These are phyloP conservation scores for Fusarium sp. DNA, from an alignment of 2,329 filamentous ascomycete species.

Conservation along the genomic window DNA sequence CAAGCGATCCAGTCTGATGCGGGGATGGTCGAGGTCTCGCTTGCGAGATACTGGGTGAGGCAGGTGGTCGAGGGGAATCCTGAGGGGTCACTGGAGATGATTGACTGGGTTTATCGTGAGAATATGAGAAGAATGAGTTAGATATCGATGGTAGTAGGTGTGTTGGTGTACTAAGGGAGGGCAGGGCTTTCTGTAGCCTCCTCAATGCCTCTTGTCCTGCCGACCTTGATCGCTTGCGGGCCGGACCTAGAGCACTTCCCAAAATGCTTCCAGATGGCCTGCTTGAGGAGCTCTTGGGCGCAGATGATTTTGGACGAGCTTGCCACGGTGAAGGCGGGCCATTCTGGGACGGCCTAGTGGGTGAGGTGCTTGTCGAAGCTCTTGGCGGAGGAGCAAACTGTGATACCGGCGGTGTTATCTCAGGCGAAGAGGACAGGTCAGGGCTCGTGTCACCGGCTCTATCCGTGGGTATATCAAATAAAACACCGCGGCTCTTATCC, in stretches of 20 bases:
- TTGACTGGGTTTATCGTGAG: constrained; percentile 46
- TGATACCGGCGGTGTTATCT: constrained; percentile 20
- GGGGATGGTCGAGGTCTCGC: constrained; percentile 27
- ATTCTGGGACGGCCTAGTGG: constrained; percentile 12
- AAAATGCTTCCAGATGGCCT: constrained; percentile 51
- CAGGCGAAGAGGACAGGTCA: constrained; percentile 36
- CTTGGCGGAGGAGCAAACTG: constrained; percentile 14
- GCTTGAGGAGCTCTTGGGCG: constrained; percentile 32
- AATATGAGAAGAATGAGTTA: constrained; percentile 53
- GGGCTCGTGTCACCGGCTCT: constrained; percentile 42
- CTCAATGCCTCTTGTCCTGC: constrained; percentile 67
- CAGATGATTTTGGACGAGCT: constrained; percentile 38
- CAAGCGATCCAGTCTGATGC: constrained; percentile 14
- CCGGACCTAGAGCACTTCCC: constrained; percentile 59
- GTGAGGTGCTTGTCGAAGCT: constrained; percentile 11
- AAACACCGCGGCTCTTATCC: constrained; percentile 52
- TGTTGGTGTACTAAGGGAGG: constrained; percentile 57
- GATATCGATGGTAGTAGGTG: constrained; percentile 57
- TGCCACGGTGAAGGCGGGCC: constrained; percentile 48
- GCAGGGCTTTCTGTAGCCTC: constrained; percentile 66
- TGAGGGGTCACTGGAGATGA: constrained; percentile 15
- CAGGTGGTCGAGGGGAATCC: constrained; percentile 10
- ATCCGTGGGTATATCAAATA: constrained; percentile 43
- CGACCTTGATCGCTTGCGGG: constrained; percentile 64
- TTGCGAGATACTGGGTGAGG: constrained; percentile 13